Conservation (phyloP, 192 early-diverging fungal species). For the Chytriomyces sp. region DNA sequence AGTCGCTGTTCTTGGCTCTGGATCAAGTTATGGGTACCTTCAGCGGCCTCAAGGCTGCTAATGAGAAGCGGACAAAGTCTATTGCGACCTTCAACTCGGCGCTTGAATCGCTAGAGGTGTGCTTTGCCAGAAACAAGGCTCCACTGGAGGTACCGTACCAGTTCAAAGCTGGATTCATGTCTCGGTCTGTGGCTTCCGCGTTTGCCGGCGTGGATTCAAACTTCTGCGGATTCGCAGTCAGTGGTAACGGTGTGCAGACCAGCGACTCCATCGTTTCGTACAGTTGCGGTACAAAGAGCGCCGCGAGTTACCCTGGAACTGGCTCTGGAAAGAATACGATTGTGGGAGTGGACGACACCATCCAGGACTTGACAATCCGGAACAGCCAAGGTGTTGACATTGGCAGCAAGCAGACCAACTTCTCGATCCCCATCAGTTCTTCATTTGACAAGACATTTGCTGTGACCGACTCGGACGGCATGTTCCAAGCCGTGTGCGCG, state of each 20-base stretch:
- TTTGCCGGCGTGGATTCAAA: constrained; percentile 4
- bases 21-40: constrained; percentile 32
- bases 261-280: constrained; percentile 5
- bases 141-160: constrained; percentile 25
- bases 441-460: constrained; percentile 7
- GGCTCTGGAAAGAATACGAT: not conserved
- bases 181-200: constrained; percentile 20
- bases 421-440: constrained; percentile 10
- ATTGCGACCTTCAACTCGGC: constrained; percentile 3
- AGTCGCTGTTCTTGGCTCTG: constrained; percentile 4
- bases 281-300: constrained; percentile 24
- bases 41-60: not conserved
- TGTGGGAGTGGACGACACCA: not conserved
- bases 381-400: not conserved
- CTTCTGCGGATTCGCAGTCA: constrained; percentile 26
- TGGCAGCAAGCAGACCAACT: constrained; percentile 9
- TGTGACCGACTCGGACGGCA: not conserved
- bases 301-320: constrained; percentile 3
- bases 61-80: not conserved
- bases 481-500: constrained; percentile 23
- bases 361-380: constrained; percentile 11
- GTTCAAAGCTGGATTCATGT: constrained; percentile 27
- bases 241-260: constrained; percentile 7
- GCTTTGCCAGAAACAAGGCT: constrained; percentile 32
- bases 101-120: not conserved